These are phyloP conservation scores for Arthrobotrys entomopaga DNA, from an alignment of 2,329 filamentous ascomycete species.

Conservation along the genomic window DNA sequence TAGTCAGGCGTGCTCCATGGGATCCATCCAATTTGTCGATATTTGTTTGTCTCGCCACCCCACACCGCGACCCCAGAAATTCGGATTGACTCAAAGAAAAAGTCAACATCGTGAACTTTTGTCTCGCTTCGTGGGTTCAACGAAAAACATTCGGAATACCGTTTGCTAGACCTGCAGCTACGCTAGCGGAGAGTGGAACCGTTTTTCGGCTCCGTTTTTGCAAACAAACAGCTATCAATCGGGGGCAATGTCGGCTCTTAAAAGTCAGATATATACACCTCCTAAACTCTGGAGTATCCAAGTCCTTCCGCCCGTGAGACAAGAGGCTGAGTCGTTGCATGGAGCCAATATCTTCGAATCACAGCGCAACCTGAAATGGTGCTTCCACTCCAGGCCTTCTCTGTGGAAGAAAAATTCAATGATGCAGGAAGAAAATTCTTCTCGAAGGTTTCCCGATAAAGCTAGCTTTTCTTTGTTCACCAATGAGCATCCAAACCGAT, in stretches of 20 bases:
- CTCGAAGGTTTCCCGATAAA: slow-evolving; percentile 43
- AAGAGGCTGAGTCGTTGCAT: not conserved
- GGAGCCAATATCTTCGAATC: not conserved
- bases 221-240: not conserved
- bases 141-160: too few species aligned
- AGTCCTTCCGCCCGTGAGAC: not conserved
- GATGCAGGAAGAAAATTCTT: slow-evolving; percentile 37
- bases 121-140: too few species aligned
- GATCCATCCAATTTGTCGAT: too few species aligned
- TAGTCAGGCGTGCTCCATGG: too few species aligned
- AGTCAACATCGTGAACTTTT: too few species aligned
- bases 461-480: slow-evolving; percentile 14
- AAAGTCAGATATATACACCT: slow-evolving; percentile 17
- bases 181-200: too few species aligned
- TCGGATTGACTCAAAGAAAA: too few species aligned
- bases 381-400: too few species aligned
- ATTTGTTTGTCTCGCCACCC: too few species aligned
- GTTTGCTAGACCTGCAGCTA: too few species aligned
- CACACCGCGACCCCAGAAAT: too few species aligned
- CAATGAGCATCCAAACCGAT: not conserved
- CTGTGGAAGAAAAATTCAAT: slow-evolving; percentile 4
- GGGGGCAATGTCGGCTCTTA: slow-evolving; percentile 35
- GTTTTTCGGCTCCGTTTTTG: slow-evolving; percentile 5
- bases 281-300: slow-evolving; percentile 7
- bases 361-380: too few species aligned